Conservation (phyloP, 2,329 filamentous ascomycete species). For the Ophiostoma fasciatum region DNA sequence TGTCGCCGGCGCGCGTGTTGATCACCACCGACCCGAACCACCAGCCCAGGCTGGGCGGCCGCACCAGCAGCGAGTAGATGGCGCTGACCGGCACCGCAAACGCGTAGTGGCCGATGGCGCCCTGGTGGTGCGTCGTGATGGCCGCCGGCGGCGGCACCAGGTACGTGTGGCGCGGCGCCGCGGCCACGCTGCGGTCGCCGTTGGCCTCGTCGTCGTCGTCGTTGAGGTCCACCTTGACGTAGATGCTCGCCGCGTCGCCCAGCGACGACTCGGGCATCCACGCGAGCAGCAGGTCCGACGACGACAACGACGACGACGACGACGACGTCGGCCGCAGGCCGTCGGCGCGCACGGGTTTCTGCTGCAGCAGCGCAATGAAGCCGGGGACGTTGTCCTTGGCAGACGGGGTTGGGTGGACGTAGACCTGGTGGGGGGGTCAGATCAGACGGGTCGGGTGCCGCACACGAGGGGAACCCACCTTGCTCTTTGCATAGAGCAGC, state of each 20-base stretch:
- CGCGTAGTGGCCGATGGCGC: constrained; percentile 63
- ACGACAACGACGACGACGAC: constrained; percentile 37
- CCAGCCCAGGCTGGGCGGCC: constrained; percentile 90
- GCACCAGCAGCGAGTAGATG: constrained; percentile 78
- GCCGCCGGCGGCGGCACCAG: constrained; percentile 86
- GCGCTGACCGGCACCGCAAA: constrained; percentile 85
- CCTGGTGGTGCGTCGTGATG: constrained; percentile 53
- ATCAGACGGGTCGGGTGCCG: background rate
- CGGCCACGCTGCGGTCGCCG: constrained; percentile 15
- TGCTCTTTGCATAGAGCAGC: constrained; percentile 90
- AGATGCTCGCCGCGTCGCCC: constrained; percentile 72
- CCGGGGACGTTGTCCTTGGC: constrained; percentile 92
- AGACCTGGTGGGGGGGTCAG: constrained; percentile 51
- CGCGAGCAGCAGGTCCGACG: constrained; percentile 69
- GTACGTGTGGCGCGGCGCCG: constrained; percentile 71
- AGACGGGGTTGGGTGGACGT: constrained; percentile 85
- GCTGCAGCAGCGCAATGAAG: constrained; percentile 84
- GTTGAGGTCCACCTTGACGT: constrained; percentile 87
- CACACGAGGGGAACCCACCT: constrained; percentile 37
- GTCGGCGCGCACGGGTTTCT: constrained; percentile 44
- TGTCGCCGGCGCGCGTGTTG: constrained; percentile 80
- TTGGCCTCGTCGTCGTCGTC: constrained; percentile 38
- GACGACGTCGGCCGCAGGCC: constrained; percentile 18
- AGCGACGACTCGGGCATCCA: constrained; percentile 88
- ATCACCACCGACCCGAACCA: constrained; percentile 96